Evolutionary conservation across 305 asterid genomes (phyloP), one percentile per base, ranked within the genome.

Genomic region (Fraxinus sp.): DNA sequence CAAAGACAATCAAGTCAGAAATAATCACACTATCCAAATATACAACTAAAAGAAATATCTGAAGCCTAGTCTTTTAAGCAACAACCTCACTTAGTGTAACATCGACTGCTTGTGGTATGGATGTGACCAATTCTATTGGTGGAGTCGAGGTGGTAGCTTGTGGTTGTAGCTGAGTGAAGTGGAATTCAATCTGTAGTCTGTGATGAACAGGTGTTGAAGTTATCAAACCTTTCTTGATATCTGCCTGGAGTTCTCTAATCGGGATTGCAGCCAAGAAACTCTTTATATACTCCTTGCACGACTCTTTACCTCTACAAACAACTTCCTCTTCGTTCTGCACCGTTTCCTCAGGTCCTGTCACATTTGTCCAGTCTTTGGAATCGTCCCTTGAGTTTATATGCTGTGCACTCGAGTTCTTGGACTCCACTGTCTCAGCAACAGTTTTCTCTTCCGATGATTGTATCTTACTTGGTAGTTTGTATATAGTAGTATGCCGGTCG

Each of bases 181-280:
- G 98, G 82, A 96, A 91, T 88, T 96, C 99, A 52, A 96, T 94
- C 94, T 96, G 99, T 22, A 96, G 89, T 30, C 97, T 90, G 39
- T 94, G 98, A 86, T 96, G 97, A 83, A 96, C 87, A 2, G 93
- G 97, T 0, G 92, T 88, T 32, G 97, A 89, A 80, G 79, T 86
- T 13, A 88, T 79, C 89, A 91, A 81, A 62, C 99, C 99, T 82
- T 91, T 94, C 91, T 92, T 92, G 79, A 93, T 89, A 85, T 96
- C 99, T 4, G 87, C 90, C 84, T 91, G 93, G 73, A 96, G 91
- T 83, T 96, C 99, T 80, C 99, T 88, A 30, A 94, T 92, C 0
- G 99, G 99, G 62, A 96, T 96, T 0, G 99, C 98, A 52, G 99
- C 98, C 88, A 96, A 88, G 90, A 96, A 96, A 83, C 88, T 91